These are phyloP conservation scores for Stagonosporopsis rhizophila DNA, from an alignment of 2,329 filamentous ascomycete genomes.

Conservation along the genomic window DNA sequence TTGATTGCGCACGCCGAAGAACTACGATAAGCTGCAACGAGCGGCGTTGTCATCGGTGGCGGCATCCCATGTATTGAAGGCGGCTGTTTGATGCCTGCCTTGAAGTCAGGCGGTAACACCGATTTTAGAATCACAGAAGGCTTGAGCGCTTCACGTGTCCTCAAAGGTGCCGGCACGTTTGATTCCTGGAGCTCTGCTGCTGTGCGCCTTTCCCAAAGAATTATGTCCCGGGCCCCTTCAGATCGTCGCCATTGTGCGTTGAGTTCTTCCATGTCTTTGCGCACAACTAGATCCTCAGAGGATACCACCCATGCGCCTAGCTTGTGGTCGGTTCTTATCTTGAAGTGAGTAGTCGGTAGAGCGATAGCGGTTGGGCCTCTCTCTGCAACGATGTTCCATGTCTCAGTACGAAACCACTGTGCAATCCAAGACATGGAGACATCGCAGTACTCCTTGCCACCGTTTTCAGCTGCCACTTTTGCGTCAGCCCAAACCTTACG, in stretches of 20 bases:
- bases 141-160: conserved; percentile 5
- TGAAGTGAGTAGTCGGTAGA: conserved; percentile 34
- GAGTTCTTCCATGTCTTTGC: conserved; percentile 19
- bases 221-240: neutral
- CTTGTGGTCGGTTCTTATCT: conserved; percentile 25
- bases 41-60: neutral
- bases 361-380: conserved; percentile 30
- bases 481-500: conserved; percentile 39
- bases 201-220: conserved; percentile 17
- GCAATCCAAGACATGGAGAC: conserved; percentile 45
- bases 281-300: conserved; percentile 23
- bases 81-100: neutral
- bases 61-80: neutral
- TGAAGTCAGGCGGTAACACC: neutral
- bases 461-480: conserved; percentile 16
- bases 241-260: neutral
- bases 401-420: conserved; percentile 47
- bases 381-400: conserved; percentile 36
- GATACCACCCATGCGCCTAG: conserved; percentile 28
- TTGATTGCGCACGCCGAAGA: neutral
- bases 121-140: neutral
- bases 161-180: conserved; percentile 23
- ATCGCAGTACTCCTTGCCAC: conserved; percentile 41
- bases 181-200: conserved; percentile 24
- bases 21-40: neutral